These are phyloP conservation scores for Artemisia annua DNA, from an alignment of 129 eudicot species.

Conservation along the genomic window DNA sequence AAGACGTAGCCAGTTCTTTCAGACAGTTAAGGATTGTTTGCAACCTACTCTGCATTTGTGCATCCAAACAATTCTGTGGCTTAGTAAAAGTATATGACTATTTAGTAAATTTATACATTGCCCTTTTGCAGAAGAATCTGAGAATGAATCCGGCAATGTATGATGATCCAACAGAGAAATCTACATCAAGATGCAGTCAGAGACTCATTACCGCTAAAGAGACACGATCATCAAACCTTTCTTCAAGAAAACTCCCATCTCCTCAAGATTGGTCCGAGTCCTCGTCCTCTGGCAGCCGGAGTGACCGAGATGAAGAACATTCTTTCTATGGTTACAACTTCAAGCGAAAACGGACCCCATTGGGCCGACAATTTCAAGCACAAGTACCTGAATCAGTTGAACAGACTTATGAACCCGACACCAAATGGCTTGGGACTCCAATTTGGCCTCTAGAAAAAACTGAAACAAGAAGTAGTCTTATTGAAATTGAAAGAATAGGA, in stretches of 20 bases:
- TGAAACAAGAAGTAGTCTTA: conserved; percentile 34
- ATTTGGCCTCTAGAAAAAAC: conserved; percentile 69
- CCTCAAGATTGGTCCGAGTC: conserved; percentile 36
- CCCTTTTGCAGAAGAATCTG: conserved; percentile 43
- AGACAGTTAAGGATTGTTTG: no score
- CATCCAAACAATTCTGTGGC: background rate
- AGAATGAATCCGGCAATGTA: conserved; percentile 81
- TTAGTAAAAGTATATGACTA: background rate
- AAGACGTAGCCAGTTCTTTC: background rate
- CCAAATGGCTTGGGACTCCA: conserved; percentile 63
- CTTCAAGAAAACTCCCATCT: conserved; percentile 30
- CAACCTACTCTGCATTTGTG: no score
- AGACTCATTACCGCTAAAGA: conserved; percentile 59
- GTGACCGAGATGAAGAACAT: conserved; percentile 46
- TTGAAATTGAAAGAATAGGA: conserved; percentile 74
- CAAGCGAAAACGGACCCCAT: conserved; percentile 44
- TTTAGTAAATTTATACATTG: background rate
- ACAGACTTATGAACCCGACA: conserved; percentile 39
- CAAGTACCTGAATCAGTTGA: conserved; percentile 59
- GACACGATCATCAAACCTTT: conserved; percentile 13
- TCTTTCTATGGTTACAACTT: conserved; percentile 34
- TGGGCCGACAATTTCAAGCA: conserved; percentile 61
- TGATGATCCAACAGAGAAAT: conserved; percentile 45
- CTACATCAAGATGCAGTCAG: conserved; percentile 66
- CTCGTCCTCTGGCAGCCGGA: conserved; percentile 43